phyloP scores from a whole-genome alignment of 2,329 filamentous ascomycete genomes.

The Iodosphaeria phyllophila region DNA sequence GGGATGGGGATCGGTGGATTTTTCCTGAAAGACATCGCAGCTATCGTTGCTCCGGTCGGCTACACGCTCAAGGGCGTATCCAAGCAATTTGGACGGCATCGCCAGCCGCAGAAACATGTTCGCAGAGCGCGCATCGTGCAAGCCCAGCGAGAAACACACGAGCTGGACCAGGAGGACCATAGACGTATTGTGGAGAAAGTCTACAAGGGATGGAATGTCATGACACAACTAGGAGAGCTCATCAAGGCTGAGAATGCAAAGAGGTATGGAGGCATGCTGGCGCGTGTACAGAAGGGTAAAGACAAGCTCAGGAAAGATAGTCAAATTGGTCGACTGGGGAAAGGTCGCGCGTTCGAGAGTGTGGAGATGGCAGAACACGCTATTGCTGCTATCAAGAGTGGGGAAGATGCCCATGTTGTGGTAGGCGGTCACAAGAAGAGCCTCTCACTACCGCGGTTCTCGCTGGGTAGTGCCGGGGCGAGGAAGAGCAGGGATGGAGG shows the following conservation, averaged over 20 bases:
- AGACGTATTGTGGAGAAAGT: conserved; percentile 13
- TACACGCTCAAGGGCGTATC: conserved; percentile 46
- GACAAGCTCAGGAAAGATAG: conserved; percentile 16
- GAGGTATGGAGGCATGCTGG: conserved; percentile 3
- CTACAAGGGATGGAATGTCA: conserved; percentile 20
- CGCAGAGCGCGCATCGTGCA: conserved; percentile 39
- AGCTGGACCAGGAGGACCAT: conserved; percentile 15
- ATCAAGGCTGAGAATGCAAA: conserved; percentile 16
- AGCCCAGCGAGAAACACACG: conserved; percentile 26
- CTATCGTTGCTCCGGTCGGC: conserved; percentile 38
- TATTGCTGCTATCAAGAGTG: conserved; percentile 24
- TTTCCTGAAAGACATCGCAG: conserved; percentile 45
- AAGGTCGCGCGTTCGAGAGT: conserved; percentile 28
- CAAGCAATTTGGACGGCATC: conserved; percentile 35
- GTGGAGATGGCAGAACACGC: conserved; percentile 25
- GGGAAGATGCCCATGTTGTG: conserved; percentile 18
- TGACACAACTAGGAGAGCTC: conserved; percentile 19
- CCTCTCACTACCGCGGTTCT: no score
- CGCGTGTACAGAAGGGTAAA: conserved; percentile 3
- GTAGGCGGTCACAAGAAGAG: conserved; percentile 6
- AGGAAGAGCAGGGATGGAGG: no score
- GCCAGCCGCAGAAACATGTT: conserved; percentile 32
- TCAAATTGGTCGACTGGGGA: conserved; percentile 17
- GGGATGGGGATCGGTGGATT: conserved; percentile 46
- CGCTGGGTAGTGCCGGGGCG: no score